Evolutionary conservation across 1,284 basidiomycete species (phyloP).

Genomic region (Exobasidium rhododendri): DNA sequence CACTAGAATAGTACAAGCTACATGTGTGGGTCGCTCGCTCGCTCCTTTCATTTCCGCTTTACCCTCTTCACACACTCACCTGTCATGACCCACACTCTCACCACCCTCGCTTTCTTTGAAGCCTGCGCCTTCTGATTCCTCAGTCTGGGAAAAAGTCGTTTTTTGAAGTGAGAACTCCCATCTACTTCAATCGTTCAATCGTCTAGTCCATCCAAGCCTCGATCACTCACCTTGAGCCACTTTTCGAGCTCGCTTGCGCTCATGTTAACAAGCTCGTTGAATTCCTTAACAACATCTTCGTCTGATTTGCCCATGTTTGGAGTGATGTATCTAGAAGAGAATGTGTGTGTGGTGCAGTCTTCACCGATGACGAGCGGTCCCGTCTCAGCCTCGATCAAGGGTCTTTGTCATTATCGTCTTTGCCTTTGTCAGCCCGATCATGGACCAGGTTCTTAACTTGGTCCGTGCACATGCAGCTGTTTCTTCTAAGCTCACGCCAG

Average conservation of each 20-base stretch:
- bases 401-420: no score
- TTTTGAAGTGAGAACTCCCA: no score
- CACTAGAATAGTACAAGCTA: conserved; percentile 47
- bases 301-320: conserved; percentile 39
- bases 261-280: conserved; percentile 54
- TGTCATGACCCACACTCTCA: conserved; percentile 34
- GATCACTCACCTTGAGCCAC: conserved; percentile 9
- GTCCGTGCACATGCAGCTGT: no score
- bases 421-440: no score
- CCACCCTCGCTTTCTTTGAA: conserved; percentile 15
- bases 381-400: no score
- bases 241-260: conserved; percentile 38
- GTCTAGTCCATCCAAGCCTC: no score
- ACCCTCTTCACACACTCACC: not conserved
- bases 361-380: no score
- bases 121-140: conserved; percentile 19
- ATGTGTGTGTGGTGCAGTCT: no score
- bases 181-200: no score
- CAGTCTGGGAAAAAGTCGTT: conserved; percentile 13
- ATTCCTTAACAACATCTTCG: conserved; percentile 37
- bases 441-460: no score
- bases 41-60: conserved; percentile 21
- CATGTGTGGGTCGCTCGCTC: conserved; percentile 39
- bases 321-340: not conserved
- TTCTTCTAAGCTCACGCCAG: no score